Conservation (phyloP, 768 basidiomycete genomes). For the Boletus reticuloceps region DNA sequence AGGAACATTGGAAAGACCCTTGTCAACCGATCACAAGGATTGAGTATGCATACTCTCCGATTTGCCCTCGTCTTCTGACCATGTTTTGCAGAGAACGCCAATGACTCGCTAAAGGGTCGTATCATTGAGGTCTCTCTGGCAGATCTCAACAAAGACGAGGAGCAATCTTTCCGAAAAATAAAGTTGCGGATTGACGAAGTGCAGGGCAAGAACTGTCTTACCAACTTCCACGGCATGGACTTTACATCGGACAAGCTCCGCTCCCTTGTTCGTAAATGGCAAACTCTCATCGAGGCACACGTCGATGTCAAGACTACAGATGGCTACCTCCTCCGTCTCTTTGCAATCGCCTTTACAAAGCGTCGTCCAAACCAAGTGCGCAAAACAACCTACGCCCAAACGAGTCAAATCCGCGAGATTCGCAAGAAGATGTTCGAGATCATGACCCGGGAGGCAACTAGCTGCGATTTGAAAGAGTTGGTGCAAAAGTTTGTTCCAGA, state of each 20-base stretch:
- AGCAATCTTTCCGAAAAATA: constrained; percentile 99
- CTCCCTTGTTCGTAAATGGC: constrained; percentile 99
- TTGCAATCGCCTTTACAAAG: constrained; percentile 99
- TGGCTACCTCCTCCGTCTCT: constrained; percentile 98
- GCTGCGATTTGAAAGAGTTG: constrained; percentile 95
- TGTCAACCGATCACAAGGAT: constrained; percentile 95
- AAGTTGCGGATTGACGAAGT: constrained; percentile 96
- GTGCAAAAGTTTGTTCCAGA: constrained; percentile 99
- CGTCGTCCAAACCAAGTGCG: constrained; percentile 93
- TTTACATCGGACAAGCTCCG: constrained; percentile 99
- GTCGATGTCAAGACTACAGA: constrained; percentile 99
- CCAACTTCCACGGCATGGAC: constrained; percentile 99
- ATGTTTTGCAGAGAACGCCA: constrained; percentile 80
- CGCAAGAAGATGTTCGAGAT: constrained; percentile 99
- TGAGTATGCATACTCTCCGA: constrained; percentile 67
- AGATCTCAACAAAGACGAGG: constrained; percentile 99
- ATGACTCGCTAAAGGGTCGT: constrained; percentile 96
- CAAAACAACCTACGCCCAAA: constrained; percentile 98
- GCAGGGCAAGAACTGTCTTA: constrained; percentile 98
- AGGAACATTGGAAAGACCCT: constrained; percentile 98
- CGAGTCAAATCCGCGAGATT: constrained; percentile 94
- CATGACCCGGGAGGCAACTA: constrained; percentile 92
- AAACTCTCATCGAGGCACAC: constrained; percentile 97
- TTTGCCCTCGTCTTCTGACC: constrained; percentile 7
- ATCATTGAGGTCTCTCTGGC: constrained; percentile 94